These are phyloP conservation scores for Debaryomyces subglobosus DNA, from an alignment of 1,139 yeast species.

Conservation along the genomic window DNA sequence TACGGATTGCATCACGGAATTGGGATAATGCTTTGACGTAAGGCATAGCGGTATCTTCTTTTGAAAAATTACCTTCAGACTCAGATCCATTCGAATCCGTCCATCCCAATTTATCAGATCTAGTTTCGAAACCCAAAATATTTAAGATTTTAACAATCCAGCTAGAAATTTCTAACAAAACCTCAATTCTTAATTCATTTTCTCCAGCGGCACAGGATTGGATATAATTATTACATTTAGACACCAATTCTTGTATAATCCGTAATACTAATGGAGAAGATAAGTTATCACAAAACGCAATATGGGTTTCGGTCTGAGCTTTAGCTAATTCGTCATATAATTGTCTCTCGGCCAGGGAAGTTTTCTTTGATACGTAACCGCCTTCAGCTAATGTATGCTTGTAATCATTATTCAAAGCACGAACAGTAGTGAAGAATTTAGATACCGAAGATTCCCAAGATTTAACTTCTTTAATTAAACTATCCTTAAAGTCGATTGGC, in stretches of 20 bases:
- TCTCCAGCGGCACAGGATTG: constrained; percentile 50
- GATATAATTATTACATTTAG: constrained; percentile 73
- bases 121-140: constrained; percentile 74
- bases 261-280: constrained; percentile 77
- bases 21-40: constrained; percentile 74
- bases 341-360: constrained; percentile 53
- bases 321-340: constrained; percentile 53
- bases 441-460: constrained; percentile 72
- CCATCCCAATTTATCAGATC: constrained; percentile 84
- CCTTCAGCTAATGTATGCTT: constrained; percentile 53
- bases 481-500: constrained; percentile 88
- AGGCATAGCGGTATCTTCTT: constrained; percentile 76
- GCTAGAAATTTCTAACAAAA: constrained; percentile 60
- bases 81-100: constrained; percentile 31
- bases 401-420: constrained; percentile 72
- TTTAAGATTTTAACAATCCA: constrained; percentile 73
- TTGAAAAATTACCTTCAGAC: constrained; percentile 25
- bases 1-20: constrained; percentile 82
- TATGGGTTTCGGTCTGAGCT: constrained; percentile 68
- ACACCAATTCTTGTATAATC: constrained; percentile 65
- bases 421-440: constrained; percentile 81
- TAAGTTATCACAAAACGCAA: constrained; percentile 85
- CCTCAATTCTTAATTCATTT: constrained; percentile 59
- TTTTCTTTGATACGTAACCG: constrained; percentile 56
- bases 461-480: constrained; percentile 74